These are phyloP conservation scores for Hypoxylon fragiforme DNA, from an alignment of 495 filamentous ascomycete species.

Conservation along the genomic window DNA sequence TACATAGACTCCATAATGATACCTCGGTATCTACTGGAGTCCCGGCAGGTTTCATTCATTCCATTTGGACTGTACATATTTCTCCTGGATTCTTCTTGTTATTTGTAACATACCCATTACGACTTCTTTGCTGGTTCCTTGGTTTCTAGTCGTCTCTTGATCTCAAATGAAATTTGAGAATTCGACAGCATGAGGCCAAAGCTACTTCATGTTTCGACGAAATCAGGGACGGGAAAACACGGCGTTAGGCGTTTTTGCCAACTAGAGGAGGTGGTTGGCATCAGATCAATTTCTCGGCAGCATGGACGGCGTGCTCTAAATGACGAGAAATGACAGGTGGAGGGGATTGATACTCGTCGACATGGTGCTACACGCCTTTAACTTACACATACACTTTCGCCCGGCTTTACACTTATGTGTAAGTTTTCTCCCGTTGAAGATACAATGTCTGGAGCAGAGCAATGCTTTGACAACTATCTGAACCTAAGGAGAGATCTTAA, in stretches of 20 bases:
- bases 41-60: background rate
- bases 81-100: conserved; percentile 34
- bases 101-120: conserved; percentile 42
- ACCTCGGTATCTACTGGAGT: conserved; percentile 5
- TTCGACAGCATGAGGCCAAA: conserved; percentile 31
- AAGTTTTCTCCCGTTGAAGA: conserved; percentile 14
- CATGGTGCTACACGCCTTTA: background rate
- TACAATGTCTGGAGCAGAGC: background rate
- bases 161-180: conserved; percentile 31
- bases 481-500: too few relatives aligned
- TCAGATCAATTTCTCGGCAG: conserved; percentile 14
- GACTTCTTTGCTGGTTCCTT: conserved; percentile 31
- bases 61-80: conserved; percentile 39
- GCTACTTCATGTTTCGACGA: conserved; percentile 31
- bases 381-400: conserved; percentile 6
- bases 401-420: conserved; percentile 1
- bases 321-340: conserved; percentile 25
- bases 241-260: conserved; percentile 34
- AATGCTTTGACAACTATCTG: too few relatives aligned
- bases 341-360: conserved; percentile 1
- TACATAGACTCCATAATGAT: conserved; percentile 1
- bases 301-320: conserved; percentile 20
- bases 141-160: conserved; percentile 26
- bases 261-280: conserved; percentile 27
- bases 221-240: conserved; percentile 28